Evolutionary conservation across 768 basidiomycete species (phyloP).

Genomic region (Amanita subjunquillea): DNA sequence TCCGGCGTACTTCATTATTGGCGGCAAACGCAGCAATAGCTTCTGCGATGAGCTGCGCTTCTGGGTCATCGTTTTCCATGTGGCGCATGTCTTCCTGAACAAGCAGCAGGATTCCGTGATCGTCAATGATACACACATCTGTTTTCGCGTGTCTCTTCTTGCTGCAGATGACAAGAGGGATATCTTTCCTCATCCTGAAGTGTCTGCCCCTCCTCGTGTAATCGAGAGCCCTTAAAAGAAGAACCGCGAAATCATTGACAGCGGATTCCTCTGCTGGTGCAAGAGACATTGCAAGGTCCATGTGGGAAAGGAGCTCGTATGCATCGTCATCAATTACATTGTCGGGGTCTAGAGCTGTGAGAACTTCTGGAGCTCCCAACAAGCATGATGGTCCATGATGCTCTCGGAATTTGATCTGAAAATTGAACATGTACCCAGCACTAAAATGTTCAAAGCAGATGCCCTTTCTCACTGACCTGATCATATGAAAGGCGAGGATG

Average conservation of each 20-base stretch:
- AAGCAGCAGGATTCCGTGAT: neutral
- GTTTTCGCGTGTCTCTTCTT: slow-evolving; percentile 12
- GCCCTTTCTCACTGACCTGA: too few species aligned
- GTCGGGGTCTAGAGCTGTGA: neutral
- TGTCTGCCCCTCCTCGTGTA: slow-evolving; percentile 10
- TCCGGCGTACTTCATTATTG: too few species aligned
- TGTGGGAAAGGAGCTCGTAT: slow-evolving; percentile 7
- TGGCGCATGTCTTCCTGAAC: neutral
- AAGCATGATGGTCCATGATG: too few species aligned
- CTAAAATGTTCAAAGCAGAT: too few species aligned
- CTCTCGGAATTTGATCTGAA: too few species aligned
- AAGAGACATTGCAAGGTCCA: slow-evolving; percentile 15
- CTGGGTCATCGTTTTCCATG: neutral
- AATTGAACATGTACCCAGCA: too few species aligned
- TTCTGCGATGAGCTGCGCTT: slow-evolving; percentile 1
- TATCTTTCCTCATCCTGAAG: slow-evolving; percentile 14
- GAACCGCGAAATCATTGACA: slow-evolving; percentile 22
- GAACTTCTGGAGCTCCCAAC: neutral
- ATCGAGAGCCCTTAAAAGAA: slow-evolving; percentile 15
- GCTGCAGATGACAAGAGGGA: slow-evolving; percentile 17
- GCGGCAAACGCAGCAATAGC: neutral
- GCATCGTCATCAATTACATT: slow-evolving; percentile 7
- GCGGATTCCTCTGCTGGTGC: slow-evolving; percentile 17
- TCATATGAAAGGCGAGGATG: too few species aligned
- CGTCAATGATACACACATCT: slow-evolving; percentile 14